These are phyloP conservation scores for Ogataea ramenticola DNA, from an alignment of 805 yeast genomes.

Conservation along the genomic window DNA sequence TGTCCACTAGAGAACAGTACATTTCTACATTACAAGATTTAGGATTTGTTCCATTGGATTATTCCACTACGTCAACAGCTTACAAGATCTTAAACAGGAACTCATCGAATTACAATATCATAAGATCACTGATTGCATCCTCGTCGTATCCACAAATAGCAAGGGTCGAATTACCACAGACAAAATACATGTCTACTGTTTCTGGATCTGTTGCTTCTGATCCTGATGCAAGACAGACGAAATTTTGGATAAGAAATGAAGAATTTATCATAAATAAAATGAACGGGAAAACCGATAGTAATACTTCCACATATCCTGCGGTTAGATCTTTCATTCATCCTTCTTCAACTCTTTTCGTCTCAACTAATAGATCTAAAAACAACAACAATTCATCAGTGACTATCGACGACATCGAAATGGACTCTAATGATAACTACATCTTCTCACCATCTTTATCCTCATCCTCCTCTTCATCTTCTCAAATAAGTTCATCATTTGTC, in stretches of 20 bases:
- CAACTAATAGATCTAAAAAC: constrained; percentile 26
- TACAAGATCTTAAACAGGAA: constrained; percentile 41
- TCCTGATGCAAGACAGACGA: constrained; percentile 67
- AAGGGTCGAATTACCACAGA: constrained; percentile 73
- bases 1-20: constrained; percentile 64
- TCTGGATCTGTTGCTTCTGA: constrained; percentile 83
- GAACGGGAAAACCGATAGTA: constrained; percentile 7
- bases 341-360: constrained; percentile 63
- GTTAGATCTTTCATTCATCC: constrained; percentile 82
- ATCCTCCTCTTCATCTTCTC: constrained; percentile 13
- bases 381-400: constrained; percentile 10
- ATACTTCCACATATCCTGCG: no score
- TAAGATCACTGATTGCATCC: constrained; percentile 69
- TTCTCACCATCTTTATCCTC: constrained; percentile 28
- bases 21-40: constrained; percentile 65
- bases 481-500: constrained; percentile 46
- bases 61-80: constrained; percentile 16
- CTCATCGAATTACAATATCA: constrained; percentile 37
- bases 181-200: constrained; percentile 60
- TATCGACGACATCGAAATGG: constrained; percentile 13
- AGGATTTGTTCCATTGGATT: constrained; percentile 62
- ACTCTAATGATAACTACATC: constrained; percentile 28
- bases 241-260: constrained; percentile 67
- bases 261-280: constrained; percentile 28
- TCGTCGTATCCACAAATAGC: constrained; percentile 80